Base-by-base conservation (phyloP, 164 flowering plant species). In the Piper longum region DNA sequence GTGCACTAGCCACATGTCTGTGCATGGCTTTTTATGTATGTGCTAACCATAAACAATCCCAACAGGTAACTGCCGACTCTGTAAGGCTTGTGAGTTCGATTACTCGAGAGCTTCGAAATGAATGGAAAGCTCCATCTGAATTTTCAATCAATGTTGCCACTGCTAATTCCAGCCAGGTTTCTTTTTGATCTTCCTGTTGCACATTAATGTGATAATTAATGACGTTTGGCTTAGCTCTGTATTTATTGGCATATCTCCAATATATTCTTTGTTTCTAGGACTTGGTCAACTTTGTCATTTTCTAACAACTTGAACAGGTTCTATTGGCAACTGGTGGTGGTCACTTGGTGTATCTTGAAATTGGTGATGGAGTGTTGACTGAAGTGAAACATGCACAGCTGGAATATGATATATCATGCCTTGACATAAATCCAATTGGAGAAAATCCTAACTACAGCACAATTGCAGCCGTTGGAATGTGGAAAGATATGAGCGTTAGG, bases 401-500 rank as follows among this genome's bases (percentile, higher is more conserved):
- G 77, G 97, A 87, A 64, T 80, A 82, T 80, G 96, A 95, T 64
- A 78, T 91, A 69, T 91, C 97, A 41, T 95, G 99, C 76, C 86
- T 95, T 67, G 99, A 95, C 76, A 85, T 95, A 65, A 95, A 89
- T 54, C 97, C 99, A 16, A 86, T 91, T 59, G 91, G 97, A 60
- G 88, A 85, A 63, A 82, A 88, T 70, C 79, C 84, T 36, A 83
- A 79, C 65, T 72, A 60, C 42, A 95, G 99, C 75, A 84, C 83
- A 66, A 73, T 87, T 26, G 99, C 96, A 70, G 97, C 89, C 18
- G 97, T 95, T 78, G 99, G 99, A 72, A 91, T 90, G 99, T 95
- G 99, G 99, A 91, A 97, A 17, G 99, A 95, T 66, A 85, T 87
- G 65, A 91, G 93, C 64, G 95, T 88, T 48, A 75, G 85, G 74